A percentile compares a stretch with the other conserved stretches of the same genome.
Evolutionary conservation across 1,139 yeast species (phyloP).

Genomic region (Eremothecium gossypii): DNA sequence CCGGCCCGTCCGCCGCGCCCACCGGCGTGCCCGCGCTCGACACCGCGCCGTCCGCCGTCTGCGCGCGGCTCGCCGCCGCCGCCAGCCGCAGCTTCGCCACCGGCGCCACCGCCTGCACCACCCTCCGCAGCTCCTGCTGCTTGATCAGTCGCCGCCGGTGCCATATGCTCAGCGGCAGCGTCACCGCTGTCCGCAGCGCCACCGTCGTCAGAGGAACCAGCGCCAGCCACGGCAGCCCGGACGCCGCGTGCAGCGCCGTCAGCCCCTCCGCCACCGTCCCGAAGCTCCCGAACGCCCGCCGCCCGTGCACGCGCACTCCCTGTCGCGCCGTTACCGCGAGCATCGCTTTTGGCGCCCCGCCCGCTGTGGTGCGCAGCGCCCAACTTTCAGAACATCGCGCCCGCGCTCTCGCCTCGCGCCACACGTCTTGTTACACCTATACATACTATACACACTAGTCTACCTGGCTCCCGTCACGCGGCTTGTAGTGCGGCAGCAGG

Average conservation of each 20-base stretch:
- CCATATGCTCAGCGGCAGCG: conserved; percentile 67
- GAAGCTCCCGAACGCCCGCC: conserved; percentile 10
- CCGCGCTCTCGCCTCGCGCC: too few species aligned
- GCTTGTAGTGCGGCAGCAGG: conserved; percentile 73
- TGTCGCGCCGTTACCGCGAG: too few species aligned
- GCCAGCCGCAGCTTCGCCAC: conserved; percentile 66
- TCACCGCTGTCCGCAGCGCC: conserved; percentile 51
- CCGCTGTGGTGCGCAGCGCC: too few species aligned
- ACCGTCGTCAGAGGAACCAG: conserved; percentile 70
- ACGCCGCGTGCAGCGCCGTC: conserved; percentile 36
- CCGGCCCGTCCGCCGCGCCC: conserved; percentile 4
- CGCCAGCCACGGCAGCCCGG: conserved; percentile 78
- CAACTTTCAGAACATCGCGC: too few species aligned
- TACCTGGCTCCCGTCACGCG: conserved; percentile 92
- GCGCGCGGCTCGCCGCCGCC: conserved; percentile 30
- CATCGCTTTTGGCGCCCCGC: too few species aligned
- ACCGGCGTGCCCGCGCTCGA: conserved; percentile 12
- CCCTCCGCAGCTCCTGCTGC: conserved; percentile 61
- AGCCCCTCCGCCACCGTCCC: conserved; percentile 21
- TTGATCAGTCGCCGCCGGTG: conserved; percentile 62
- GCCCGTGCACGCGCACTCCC: too few species aligned
- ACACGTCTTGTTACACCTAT: too few species aligned
- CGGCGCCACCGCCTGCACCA: conserved; percentile 68
- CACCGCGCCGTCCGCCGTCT: conserved; percentile 8
- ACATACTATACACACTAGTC: conserved; percentile 36